Conservation (phyloP, 495 filamentous ascomycete genomes). For the Penicillium lagena region DNA sequence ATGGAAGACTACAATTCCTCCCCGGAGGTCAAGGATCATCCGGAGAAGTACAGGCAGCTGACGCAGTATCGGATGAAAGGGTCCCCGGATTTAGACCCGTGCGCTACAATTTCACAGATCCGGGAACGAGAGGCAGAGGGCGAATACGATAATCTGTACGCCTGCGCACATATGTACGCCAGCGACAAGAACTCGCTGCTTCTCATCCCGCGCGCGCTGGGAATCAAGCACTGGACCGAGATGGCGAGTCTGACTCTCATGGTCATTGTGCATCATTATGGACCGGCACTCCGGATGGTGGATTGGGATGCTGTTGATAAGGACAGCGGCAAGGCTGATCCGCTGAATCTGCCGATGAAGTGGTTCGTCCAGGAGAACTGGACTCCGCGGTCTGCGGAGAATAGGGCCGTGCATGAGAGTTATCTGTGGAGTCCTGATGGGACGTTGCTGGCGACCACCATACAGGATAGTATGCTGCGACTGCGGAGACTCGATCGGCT, state of each 20-base stretch:
- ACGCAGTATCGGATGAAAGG: slow-evolving; percentile 50
- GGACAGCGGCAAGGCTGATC: slow-evolving; percentile 2
- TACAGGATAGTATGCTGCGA: slow-evolving; percentile 54
- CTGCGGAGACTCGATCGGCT: slow-evolving; percentile 4
- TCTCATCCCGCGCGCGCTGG: slow-evolving; percentile 54
- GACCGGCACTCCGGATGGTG: slow-evolving; percentile 33
- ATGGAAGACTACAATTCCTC: slow-evolving; percentile 49
- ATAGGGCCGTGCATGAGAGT: slow-evolving; percentile 54
- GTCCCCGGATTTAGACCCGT: slow-evolving; percentile 17
- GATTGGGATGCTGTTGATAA: slow-evolving; percentile 16
- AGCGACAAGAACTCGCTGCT: slow-evolving; percentile 64
- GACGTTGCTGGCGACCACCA: slow-evolving; percentile 54
- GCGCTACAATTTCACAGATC: slow-evolving; percentile 5
- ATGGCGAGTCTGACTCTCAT: slow-evolving; percentile 58
- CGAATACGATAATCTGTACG: slow-evolving; percentile 50
- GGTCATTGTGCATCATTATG: slow-evolving; percentile 52
- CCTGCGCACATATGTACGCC: slow-evolving; percentile 59
- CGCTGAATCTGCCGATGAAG: slow-evolving; percentile 28
- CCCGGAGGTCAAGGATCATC: slow-evolving; percentile 25
- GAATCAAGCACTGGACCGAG: slow-evolving; percentile 43
- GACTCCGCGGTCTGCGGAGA: slow-evolving; percentile 48
- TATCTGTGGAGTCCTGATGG: slow-evolving; percentile 59
- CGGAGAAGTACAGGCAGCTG: slow-evolving; percentile 54
- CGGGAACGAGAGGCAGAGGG: slow-evolving; percentile 20
- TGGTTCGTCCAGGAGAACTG: slow-evolving; percentile 68